Base-by-base conservation (phyloP, 441 rosid species). In the Brassica balearica region DNA sequence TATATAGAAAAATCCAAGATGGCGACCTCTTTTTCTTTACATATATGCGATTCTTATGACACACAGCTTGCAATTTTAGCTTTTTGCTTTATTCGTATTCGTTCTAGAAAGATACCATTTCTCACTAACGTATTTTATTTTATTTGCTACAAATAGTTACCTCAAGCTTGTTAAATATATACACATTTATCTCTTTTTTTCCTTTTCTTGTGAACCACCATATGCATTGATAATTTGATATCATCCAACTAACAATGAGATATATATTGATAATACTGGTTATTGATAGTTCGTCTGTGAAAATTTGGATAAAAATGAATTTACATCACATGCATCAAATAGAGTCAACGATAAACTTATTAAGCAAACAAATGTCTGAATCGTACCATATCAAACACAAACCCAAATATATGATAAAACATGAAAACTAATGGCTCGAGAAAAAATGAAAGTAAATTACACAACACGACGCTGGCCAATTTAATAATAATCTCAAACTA, bases 361-460 rank as follows among this genome's bases (percentile, higher is more conserved):
- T 68, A 22, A 69, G 68, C 22, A 79, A 23, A 80, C 69, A 80
- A 80, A 71, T 70, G 80, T 80, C 36, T 80, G 76, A 80, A 71
- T 65, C 59, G 59, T 55, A 55, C 59, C 59, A 55, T 55, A 74
- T 59, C 60, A 58, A 75, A 59, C 65, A 75, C 73, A 34, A 70
- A 65, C 72, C 51, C 38, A 60, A 12, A 73, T 73, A 72, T 72
- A 69, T 41, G 36, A 70, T 38, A 68, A 68, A 74, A 58, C 51
- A 29, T 29, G 68, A 64, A 8, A 23, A 74, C 74, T 78, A 78
- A 70, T 67, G 41, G 58, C 62, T 72, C 71, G 43, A 64, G 8
- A 11, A 55, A 63, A 43, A 79, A 69, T 69, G 63, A 64, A 51
- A 34, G 71, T 73, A 78, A 67, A 73, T 60, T 22, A 67, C 66